Evolutionary conservation across 108 stramenopile species (phyloP).

Genomic region (Nannochloropsis granulata): DNA sequence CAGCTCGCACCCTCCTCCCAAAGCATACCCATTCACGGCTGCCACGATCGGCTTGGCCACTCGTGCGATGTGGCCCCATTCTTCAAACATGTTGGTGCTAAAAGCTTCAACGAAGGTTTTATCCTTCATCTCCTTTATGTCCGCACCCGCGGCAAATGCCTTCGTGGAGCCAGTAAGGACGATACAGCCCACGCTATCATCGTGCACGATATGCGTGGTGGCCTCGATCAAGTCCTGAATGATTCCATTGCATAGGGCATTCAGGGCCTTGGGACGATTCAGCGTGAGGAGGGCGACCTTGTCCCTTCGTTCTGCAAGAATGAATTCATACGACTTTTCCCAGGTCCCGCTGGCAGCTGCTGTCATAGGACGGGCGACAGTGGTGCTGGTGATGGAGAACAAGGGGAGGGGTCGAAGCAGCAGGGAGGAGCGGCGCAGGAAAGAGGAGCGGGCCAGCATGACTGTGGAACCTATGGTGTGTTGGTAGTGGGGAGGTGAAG

Average conservation of each 20-base stretch:
- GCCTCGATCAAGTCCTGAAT: conserved; percentile 60
- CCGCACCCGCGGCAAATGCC: conserved; percentile 79
- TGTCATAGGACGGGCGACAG: not conserved
- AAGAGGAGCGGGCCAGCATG: not conserved
- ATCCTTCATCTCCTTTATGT: conserved; percentile 83
- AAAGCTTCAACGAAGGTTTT: conserved; percentile 57
- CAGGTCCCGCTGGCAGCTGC: not conserved
- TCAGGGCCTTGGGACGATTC: conserved; percentile 86
- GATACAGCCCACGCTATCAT: conserved; percentile 62
- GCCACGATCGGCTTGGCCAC: conserved; percentile 65
- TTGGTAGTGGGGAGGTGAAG: not conserved
- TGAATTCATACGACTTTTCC: conserved; percentile 43
- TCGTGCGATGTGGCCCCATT: conserved; percentile 67
- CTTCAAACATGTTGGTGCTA: conserved; percentile 72
- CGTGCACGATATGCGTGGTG: conserved; percentile 49
- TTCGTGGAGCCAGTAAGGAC: conserved; percentile 84
- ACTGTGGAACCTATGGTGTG: not conserved
- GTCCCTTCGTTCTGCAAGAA: conserved; percentile 46
- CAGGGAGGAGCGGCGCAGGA: not conserved
- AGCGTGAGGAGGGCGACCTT: conserved; percentile 70
- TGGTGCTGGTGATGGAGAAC: not conserved
- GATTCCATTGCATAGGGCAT: conserved; percentile 80
- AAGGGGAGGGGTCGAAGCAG: not conserved
- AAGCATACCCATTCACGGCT: conserved; percentile 89
- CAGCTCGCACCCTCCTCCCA: conserved; percentile 95